Base-by-base conservation (phyloP, 148 eudicot genomes). In the Silene uniflora region DNA sequence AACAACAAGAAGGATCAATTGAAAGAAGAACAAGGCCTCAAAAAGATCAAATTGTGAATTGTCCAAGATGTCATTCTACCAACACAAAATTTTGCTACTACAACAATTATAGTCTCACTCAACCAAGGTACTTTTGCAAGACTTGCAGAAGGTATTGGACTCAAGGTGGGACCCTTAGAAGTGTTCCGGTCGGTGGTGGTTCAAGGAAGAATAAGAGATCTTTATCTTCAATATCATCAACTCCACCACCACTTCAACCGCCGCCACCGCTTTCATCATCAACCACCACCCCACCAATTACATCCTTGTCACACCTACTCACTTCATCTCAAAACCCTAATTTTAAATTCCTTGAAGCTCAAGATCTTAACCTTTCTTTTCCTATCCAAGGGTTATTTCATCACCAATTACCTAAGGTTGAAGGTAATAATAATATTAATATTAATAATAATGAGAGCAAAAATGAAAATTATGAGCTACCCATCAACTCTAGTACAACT, bases 101-200 rank as follows among this genome's bases (percentile, higher is more conserved):
- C 93, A 91, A 91, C 89, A 91, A 91, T 70, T 91, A 91, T 71
- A 87, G 91, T 68, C 87, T 91, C 64, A 89, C 91, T 44, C 97
- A 91, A 63, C 97, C 97, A 21, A 85, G 97, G 78, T 88, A 86
- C 78, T 89, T 91, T 71, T 91, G 97, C 84, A 91, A 89, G 86
- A 83, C 90, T 73, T 91, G 97, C 77, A 85, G 91, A 56, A 89
- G 97, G 85, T 91, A 91, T 71, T 91, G 97, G 97, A 91, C 97
- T 63, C 87, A 84, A 76, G 97, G 93, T 75, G 97, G 97, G 0
- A 82, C 97, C 7, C 83, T 91, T 6, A 85, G 97, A 59, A 91
- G 86, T 80, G 91, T 91, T 44, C 96, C 96, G 6, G 93, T 91
- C 4, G 96, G 96, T 1, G 93, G 93, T 18, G 96, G 96, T 18